A percentile compares a stretch with the other conserved stretches of the same genome.
Evolutionary conservation across 768 basidiomycete genomes (phyloP).

Genomic region (Steccherinum ochraceum): DNA sequence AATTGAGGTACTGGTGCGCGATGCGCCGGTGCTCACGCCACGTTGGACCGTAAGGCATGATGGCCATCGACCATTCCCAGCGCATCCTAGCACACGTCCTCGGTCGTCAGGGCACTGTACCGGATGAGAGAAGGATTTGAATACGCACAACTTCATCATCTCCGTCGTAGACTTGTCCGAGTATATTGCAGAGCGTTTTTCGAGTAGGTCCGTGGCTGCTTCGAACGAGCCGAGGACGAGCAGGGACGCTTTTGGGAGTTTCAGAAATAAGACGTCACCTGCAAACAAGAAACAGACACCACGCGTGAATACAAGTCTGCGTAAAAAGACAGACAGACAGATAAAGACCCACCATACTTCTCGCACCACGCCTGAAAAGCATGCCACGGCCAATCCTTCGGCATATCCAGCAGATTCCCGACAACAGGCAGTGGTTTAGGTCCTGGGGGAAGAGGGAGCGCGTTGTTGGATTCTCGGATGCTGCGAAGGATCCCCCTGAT

Average conservation of each 20-base stretch:
- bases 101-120: background rate
- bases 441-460: too few relatives aligned
- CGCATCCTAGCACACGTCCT: background rate
- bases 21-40: background rate
- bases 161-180: constrained; percentile 6
- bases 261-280: constrained; percentile 11
- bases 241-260: constrained; percentile 9
- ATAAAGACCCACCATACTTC: constrained; percentile 10
- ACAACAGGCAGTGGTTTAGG: too few relatives aligned
- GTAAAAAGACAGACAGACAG: too few relatives aligned
- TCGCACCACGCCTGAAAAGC: constrained; percentile 10
- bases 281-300: background rate
- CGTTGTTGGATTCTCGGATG: too few relatives aligned
- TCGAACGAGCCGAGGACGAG: constrained; percentile 18
- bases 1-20: background rate
- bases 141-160: background rate
- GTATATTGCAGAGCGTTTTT: constrained; percentile 9
- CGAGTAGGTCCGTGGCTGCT: constrained; percentile 6
- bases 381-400: constrained; percentile 8
- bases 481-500: too few relatives aligned
- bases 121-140: background rate
- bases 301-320: constrained; percentile 4
- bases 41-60: background rate
- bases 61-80: background rate
- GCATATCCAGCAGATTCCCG: constrained; percentile 18